Base-by-base conservation (phyloP, 129 eudicot species). In the Chrysanthemum makinoi region DNA sequence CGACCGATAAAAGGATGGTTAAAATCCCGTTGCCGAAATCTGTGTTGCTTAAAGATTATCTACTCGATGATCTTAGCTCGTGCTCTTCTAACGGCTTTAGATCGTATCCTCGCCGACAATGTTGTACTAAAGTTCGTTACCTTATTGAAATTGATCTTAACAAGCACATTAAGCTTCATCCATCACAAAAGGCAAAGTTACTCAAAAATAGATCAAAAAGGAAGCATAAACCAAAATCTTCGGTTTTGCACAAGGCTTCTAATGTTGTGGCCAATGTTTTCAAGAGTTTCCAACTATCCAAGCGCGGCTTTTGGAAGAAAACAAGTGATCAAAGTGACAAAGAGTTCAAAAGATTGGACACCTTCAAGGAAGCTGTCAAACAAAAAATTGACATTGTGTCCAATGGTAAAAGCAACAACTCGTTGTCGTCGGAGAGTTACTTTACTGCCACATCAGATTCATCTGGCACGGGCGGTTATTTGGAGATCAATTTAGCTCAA, bases 61-160 rank as follows among this genome's bases (percentile, higher is more conserved):
- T 93, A 19, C 57, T 86, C 18, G 98, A 93, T 72, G 98, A 93
- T 72, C 57, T 93, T 22, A 85, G 92, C 73, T 93, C 98, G 0
- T 89, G 92, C 67, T 93, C 98, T 20, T 89, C 98, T 51, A 89
- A 71, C 55, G 96, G 98, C 28, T 93, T 93, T 82, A 79, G 82
- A 12, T 89, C 95, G 1, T 87, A 81, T 66, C 92, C 96, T 1
- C 87, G 98, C 22, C 74, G 80, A 2, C 89, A 81, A 75, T 93
- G 98, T 69, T 87, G 91, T 82, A 79, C 85, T 20, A 79, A 87
- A 69, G 90, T 87, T 3, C 85, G 85, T 26, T 80, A 81, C 74
- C 81, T 89, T 13, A 76, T 86, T 79, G 87, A 88, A 49, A 59
- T 82, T 26, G 91, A 89, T 74, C 79, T 79, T 10, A 61, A 48